Base-by-base conservation (phyloP, 768 basidiomycete genomes). In the Termitomyces sp. region DNA sequence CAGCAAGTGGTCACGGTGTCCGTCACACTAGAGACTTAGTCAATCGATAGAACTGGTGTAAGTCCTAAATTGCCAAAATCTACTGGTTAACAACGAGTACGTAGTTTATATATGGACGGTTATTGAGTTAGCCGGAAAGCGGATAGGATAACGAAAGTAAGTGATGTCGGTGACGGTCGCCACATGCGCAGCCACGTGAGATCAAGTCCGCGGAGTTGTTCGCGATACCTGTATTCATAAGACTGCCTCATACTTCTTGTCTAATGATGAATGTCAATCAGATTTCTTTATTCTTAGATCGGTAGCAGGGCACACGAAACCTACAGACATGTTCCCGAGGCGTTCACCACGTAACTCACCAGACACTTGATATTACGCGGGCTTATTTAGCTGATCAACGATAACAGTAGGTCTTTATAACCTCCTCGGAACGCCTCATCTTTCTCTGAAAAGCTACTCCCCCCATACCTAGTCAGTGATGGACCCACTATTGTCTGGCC, bases 341-440 rank as follows among this genome's bases (percentile, higher is more conserved):
- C 18, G 1, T n/a, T 46, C 46, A 47, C 28, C 16, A 47, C 8
- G 18, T 47, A 10, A 8, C 28, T 47, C 18, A 28, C 9, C 28
- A 26, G 16, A 28, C 26, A 28, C n/a, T 13, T 35, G 10, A 50
- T 35, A 22, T 50, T 20, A 36, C 8, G 33, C 33, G 32, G 20
- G 12, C 28, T 33, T n/a, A n/a, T 12, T 49, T 36, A 22, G 12
- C 18, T 49, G 48, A 49, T 33, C 0, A 26, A 36, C 18, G 50
- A 36, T 51, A 36, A 36, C 22, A 14, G 14, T 24, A 67, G 61
- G 64, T 63, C 62, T 69, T 72, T 73, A 72, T 71, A 72, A 70
- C 65, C 67, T 70, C 66, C 65, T 63, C 64, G 64, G 58, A 48
- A 59, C 22, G 61, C 40, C 20, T 53, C 58, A 56, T 58, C 47